Evolutionary conservation across 345 rosid genomes (phyloP).

Genomic region (Salix koriyanagi): DNA sequence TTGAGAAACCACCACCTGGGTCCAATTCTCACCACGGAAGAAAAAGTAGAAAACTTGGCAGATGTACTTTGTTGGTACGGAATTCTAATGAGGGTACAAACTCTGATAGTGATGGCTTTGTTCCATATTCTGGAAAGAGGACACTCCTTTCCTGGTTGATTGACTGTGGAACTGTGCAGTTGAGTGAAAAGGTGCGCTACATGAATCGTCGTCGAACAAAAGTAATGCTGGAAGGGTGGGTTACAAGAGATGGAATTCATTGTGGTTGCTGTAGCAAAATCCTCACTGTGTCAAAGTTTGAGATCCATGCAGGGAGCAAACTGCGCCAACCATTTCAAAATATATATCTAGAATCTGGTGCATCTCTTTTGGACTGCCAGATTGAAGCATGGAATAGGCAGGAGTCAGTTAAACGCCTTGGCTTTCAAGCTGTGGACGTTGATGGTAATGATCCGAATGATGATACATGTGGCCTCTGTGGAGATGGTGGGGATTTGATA

Average conservation of each 20-base stretch:
- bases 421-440: slow-evolving; percentile 20
- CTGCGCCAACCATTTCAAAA: slow-evolving; percentile 33
- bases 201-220: slow-evolving; percentile 31
- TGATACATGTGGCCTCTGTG: slow-evolving; percentile 33
- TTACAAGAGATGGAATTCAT: slow-evolving; percentile 32
- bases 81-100: slow-evolving; percentile 18
- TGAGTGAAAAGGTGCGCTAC: slow-evolving; percentile 34
- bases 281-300: slow-evolving; percentile 32
- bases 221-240: slow-evolving; percentile 37
- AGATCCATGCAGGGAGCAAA: slow-evolving; percentile 39
- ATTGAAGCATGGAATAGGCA: slow-evolving; percentile 30
- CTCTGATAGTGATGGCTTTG: slow-evolving; percentile 27
- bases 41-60: slow-evolving; percentile 66
- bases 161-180: slow-evolving; percentile 27
- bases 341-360: slow-evolving; percentile 31
- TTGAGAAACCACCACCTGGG: slow-evolving; percentile 35
- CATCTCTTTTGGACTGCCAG: slow-evolving; percentile 34
- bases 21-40: slow-evolving; percentile 56
- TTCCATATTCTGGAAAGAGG: slow-evolving; percentile 27
- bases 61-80: slow-evolving; percentile 27
- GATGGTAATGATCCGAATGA: slow-evolving; percentile 35
- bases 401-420: slow-evolving; percentile 18
- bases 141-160: slow-evolving; percentile 33
- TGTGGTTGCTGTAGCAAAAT: slow-evolving; percentile 39
- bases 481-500: slow-evolving; percentile 37